phyloP scores from a whole-genome alignment of 345 rosid genomes.

The Syzygium grande region DNA sequence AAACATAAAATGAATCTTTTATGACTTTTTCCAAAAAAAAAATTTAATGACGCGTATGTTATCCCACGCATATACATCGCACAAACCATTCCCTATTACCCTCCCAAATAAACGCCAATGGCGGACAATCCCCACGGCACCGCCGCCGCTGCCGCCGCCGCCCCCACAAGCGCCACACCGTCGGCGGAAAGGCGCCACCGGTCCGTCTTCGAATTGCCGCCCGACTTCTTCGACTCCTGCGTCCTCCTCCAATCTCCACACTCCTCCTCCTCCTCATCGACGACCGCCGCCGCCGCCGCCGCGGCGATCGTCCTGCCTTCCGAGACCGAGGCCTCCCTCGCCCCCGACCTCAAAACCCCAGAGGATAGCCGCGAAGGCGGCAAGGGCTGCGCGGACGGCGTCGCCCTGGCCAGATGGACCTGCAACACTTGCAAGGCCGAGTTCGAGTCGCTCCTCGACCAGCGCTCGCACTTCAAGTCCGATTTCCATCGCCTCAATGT shows the following conservation, averaged over 20 bases:
- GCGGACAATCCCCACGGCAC: conserved; percentile 20
- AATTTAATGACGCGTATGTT: background rate
- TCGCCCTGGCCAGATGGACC: conserved; percentile 57
- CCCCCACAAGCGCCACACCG: background rate
- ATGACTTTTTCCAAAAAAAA: background rate
- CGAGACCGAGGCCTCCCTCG: conserved; percentile 8
- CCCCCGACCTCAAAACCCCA: conserved; percentile 13
- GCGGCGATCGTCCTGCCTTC: conserved; percentile 4
- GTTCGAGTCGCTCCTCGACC: conserved; percentile 75
- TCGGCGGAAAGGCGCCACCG: conserved; percentile 25
- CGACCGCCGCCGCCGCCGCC: background rate
- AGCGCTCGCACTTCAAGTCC: conserved; percentile 87
- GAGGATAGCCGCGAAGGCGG: conserved; percentile 13
- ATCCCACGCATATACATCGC: background rate
- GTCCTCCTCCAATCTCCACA: conserved; percentile 40
- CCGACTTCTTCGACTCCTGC: conserved; percentile 55
- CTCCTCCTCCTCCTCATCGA: background rate
- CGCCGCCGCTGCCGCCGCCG: background rate
- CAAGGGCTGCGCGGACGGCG: conserved; percentile 18
- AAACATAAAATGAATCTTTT: background rate
- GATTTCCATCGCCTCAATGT: conserved; percentile 90
- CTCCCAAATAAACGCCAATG: background rate
- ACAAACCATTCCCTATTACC: background rate
- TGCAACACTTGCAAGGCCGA: conserved; percentile 82
- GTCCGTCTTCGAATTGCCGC: conserved; percentile 57